These are phyloP conservation scores for Vitis amurensis DNA, from an alignment of 164 flowering plant species.

Conservation along the genomic window DNA sequence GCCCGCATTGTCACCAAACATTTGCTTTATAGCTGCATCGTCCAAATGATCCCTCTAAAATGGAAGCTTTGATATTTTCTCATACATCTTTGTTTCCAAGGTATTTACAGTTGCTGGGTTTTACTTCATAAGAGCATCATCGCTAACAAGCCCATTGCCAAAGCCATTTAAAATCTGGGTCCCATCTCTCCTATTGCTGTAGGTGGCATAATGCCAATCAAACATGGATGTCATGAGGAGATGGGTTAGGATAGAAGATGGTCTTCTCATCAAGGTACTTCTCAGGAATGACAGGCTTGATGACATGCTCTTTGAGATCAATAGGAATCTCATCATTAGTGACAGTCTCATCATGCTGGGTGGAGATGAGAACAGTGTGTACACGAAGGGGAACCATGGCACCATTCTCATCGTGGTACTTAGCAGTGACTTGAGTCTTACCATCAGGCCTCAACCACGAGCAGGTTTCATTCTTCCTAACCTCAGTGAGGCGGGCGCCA, in stretches of 20 bases:
- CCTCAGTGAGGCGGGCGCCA: conserved; percentile 13
- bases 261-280: conserved; percentile 14
- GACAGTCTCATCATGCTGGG: conserved; percentile 22
- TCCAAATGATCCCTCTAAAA: too few relatives aligned
- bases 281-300: conserved; percentile 9
- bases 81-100: too few relatives aligned
- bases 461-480: conserved; percentile 12
- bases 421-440: conserved; percentile 12
- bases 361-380: conserved; percentile 19
- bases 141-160: too few relatives aligned
- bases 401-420: conserved; percentile 9
- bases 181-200: too few relatives aligned
- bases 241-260: conserved; percentile 14
- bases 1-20: too few relatives aligned
- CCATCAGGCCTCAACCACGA: conserved; percentile 18
- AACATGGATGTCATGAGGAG: not conserved
- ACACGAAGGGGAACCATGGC: conserved; percentile 16
- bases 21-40: too few relatives aligned
- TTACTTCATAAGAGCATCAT: too few relatives aligned
- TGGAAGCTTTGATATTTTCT: too few relatives aligned
- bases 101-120: too few relatives aligned
- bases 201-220: too few relatives aligned
- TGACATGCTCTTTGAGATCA: conserved; percentile 14
- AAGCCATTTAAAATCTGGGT: too few relatives aligned
- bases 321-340: conserved; percentile 18